Conservation (phyloP, 2,329 filamentous ascomycete species). For the Camillea tinctor region DNA sequence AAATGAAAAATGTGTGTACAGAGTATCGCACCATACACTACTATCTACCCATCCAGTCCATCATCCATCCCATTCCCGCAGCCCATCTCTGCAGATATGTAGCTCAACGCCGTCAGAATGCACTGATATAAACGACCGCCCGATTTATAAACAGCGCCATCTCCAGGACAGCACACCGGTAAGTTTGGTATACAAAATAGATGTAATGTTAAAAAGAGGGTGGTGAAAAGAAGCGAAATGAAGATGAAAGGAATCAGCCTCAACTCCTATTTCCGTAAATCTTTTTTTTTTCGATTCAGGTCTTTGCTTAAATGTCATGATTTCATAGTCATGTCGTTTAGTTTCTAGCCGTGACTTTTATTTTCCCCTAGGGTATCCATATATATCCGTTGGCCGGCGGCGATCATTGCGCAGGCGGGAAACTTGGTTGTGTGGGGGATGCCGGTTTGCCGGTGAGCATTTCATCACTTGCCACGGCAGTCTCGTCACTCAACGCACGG, state of each 20-base stretch:
- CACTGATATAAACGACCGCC: background rate
- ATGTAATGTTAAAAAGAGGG: background rate
- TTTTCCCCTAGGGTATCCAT: background rate
- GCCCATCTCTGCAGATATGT: background rate
- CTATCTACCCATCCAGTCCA: background rate
- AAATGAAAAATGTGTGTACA: background rate
- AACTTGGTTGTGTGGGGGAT: background rate
- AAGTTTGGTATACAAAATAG: background rate
- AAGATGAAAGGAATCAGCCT: no score
- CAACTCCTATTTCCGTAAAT: no score
- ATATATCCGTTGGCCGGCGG: background rate
- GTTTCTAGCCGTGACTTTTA: background rate
- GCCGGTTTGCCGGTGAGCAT: constrained; percentile 10
- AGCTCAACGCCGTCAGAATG: background rate
- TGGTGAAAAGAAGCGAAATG: background rate
- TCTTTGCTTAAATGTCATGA: no score
- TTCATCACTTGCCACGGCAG: constrained; percentile 25
- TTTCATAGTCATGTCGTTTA: background rate
- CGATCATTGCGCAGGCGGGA: background rate
- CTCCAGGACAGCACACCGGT: background rate
- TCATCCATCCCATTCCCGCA: background rate
- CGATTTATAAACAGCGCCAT: background rate
- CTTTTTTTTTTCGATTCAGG: no score
- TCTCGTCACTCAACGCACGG: constrained; percentile 30
- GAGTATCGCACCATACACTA: background rate